Evolutionary conservation across 2,329 filamentous ascomycete species (phyloP).

Genomic region (Colletotrichum falcatum): DNA sequence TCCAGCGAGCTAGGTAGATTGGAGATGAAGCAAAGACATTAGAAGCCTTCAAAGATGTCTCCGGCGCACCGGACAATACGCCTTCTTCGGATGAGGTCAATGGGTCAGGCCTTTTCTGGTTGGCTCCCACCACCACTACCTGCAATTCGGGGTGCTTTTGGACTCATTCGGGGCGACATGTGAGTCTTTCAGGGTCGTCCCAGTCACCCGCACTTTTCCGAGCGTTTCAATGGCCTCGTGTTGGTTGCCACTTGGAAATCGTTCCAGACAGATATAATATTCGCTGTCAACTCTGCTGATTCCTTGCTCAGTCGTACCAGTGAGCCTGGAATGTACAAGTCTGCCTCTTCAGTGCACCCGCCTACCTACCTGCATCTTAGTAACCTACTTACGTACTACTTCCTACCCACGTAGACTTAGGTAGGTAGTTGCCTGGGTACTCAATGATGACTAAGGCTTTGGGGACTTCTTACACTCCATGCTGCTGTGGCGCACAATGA

Average conservation of each 20-base stretch:
- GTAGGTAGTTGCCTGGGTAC: not conserved
- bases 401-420: not conserved
- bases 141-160: conserved; percentile 17
- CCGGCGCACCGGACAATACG: conserved; percentile 33
- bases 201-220: conserved; percentile 36
- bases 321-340: conserved; percentile 1
- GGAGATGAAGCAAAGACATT: conserved; percentile 24
- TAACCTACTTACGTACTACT: too few species aligned
- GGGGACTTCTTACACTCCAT: not conserved
- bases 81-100: conserved; percentile 37
- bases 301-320: conserved; percentile 15
- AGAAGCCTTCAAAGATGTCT: conserved; percentile 21
- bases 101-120: conserved; percentile 16
- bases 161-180: conserved; percentile 25
- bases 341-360: not conserved
- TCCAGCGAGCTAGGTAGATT: conserved; percentile 29
- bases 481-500: not conserved
- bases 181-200: conserved; percentile 30
- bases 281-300: not conserved
- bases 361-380: not conserved
- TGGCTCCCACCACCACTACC: not conserved
- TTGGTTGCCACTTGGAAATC: conserved; percentile 24
- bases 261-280: conserved; percentile 22
- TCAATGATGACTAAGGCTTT: conserved; percentile 1
- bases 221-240: conserved; percentile 23